Conservation (phyloP, 2,329 filamentous ascomycete species). For the Cordyceps cicadae region DNA sequence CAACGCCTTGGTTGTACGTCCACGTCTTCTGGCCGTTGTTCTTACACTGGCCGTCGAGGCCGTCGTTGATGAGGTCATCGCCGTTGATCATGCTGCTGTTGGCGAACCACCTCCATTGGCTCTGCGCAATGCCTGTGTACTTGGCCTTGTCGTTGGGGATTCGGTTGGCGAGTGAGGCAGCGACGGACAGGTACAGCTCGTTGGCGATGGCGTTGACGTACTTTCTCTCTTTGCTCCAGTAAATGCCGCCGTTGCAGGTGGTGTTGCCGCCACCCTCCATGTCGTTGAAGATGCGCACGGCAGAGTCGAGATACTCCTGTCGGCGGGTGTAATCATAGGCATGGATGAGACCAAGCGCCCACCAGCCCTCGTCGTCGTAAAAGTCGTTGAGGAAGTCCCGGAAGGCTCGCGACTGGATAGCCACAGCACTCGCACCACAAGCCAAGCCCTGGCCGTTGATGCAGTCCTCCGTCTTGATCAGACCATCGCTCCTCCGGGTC, state of each 20-base stretch:
- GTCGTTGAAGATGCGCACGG: slow-evolving; percentile 47
- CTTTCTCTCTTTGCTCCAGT: slow-evolving; percentile 44
- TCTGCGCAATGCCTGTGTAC: slow-evolving; percentile 40
- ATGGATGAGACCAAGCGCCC: slow-evolving; percentile 51
- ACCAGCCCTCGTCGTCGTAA: slow-evolving; percentile 56
- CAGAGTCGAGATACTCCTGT: slow-evolving; percentile 42
- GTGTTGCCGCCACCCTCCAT: slow-evolving; percentile 40
- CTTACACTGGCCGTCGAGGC: slow-evolving; percentile 38
- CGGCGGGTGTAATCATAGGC: slow-evolving; percentile 47
- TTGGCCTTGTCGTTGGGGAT: slow-evolving; percentile 26
- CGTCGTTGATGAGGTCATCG: slow-evolving; percentile 45
- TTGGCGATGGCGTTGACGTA: slow-evolving; percentile 50
- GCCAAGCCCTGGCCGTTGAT: slow-evolving; percentile 16
- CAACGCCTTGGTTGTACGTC: slow-evolving; percentile 52
- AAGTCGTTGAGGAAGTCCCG: slow-evolving; percentile 42
- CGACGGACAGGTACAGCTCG: slow-evolving; percentile 47
- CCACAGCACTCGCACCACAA: not conserved
- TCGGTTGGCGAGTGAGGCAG: slow-evolving; percentile 45
- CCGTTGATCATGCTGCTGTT: slow-evolving; percentile 43
- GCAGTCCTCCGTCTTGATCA: slow-evolving; percentile 31
- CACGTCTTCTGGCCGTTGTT: slow-evolving; percentile 44
- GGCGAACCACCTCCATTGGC: slow-evolving; percentile 46
- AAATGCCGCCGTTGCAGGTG: slow-evolving; percentile 46
- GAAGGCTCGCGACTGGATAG: slow-evolving; percentile 18
- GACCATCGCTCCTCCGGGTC: slow-evolving; percentile 24